A percentile compares a stretch with the other conserved stretches of the same genome.
Conservation (phyloP, 116 monocot genomes). For the Papilionanthe hybrid region DNA sequence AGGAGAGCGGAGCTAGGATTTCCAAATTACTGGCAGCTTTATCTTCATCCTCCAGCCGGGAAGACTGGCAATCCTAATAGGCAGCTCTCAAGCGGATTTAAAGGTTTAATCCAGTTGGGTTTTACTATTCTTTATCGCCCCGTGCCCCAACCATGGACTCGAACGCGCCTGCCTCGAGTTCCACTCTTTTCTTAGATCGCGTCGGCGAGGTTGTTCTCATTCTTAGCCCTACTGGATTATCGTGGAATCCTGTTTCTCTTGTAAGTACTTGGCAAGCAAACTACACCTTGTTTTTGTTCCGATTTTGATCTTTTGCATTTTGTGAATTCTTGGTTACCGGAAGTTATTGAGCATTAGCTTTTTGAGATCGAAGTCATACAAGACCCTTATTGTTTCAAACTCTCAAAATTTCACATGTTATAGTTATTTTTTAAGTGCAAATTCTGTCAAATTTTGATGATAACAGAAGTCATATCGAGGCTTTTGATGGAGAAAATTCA, state of each 20-base stretch:
- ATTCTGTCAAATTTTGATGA: background rate
- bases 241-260: slow-evolving; percentile 40
- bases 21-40: too few relatives aligned
- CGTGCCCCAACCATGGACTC: slow-evolving; percentile 12
- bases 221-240: slow-evolving; percentile 30
- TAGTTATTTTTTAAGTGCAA: background rate
- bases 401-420: background rate
- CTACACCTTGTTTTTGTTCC: background rate
- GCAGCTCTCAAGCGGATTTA: background rate
- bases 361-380: background rate
- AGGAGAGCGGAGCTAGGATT: too few relatives aligned
- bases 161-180: slow-evolving; percentile 16
- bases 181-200: slow-evolving; percentile 54
- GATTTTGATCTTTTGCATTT: background rate
- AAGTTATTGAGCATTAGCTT: background rate
- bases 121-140: background rate
- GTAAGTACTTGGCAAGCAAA: slow-evolving; percentile 8
- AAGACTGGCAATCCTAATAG: background rate
- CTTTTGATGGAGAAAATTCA: background rate
- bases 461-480: background rate
- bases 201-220: slow-evolving; percentile 51
- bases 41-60: background rate
- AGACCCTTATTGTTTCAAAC: background rate
- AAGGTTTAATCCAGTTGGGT: background rate
- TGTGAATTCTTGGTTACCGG: background rate